Base-by-base conservation (phyloP, 2,329 filamentous ascomycete species). In the Lithohypha guttulata region DNA sequence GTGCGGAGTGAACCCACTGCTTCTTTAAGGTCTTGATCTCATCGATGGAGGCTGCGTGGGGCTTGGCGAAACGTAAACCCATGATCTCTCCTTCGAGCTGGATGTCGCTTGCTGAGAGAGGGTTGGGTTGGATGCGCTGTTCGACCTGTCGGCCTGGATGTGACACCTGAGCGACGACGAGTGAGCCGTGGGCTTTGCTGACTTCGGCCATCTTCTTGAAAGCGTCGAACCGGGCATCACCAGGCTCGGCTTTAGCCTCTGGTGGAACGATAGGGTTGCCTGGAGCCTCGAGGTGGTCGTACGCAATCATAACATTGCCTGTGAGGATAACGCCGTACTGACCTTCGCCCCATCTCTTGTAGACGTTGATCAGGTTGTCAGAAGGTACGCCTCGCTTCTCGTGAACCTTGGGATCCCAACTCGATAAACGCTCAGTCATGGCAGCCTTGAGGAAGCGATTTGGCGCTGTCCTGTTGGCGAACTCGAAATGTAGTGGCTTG, bases 391-490 rank as follows among this genome's bases (percentile, higher is more conserved):
- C 70, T 29, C 77, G 66, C 3, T 64, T 64, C 13, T 65, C 56
- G 8, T 70, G 49, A 36, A 73, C 64, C 15, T 66, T 65, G 6
- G 69, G 61, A 42, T 72, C 65, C 73, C 75, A 82, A 3, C 69
- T 73, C 0, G 75, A 73, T n/a, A 81, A 60, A 5, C 69, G 63
- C 55, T 83, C 79, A 2, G 72, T 73, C 77, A 82, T 81, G 27
- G 79, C 72, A 5, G 64, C 75, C 56, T 82, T 82, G 47, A 81
- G 56, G 52, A 81, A 77, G 13, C 76, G 66, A 54, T 81, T 82
- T 27, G 68, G 69, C 2, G 77, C 76, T 2, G 67, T 70, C 41
- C 62, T 65, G 37, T 69, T 65, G 28, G 69, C 70, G 55, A 73
- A 72, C 20, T 59, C 55, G 44, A 70, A 72, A 10, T 59, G 54